Evolutionary conservation across 75 land plant species (phyloP), one percentile per base, ranked within the genome.

Genomic region (Larix kaempferi): DNA sequence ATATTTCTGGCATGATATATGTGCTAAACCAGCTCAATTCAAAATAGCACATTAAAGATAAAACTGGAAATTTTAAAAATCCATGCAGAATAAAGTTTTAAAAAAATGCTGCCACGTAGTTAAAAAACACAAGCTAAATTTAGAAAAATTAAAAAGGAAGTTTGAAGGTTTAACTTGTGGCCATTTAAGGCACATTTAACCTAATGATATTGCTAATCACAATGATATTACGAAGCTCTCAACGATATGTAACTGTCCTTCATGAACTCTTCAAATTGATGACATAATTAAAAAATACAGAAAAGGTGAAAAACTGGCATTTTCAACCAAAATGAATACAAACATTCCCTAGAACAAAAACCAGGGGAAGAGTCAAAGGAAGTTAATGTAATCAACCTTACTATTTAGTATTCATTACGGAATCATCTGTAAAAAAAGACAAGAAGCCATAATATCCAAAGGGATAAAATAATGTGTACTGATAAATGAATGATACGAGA

Each of bases 31-130:
- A 49, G 54, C 54, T 67, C 6, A 37, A 66, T 66, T 66, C 37
- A 37, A 49, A 66, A 67, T 6, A 39, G 72, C 72, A 67, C n/a
- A 35, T 37, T 39, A 21, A 37, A 67, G 49, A 67, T 67, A 67
- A 16, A 39, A 35, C 44, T 67, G 37, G n/a, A 39, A 67, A 16
- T 21, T 67, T 67, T 44, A 39, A 37, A 66, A 21, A 66, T 25
- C 22, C 41, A 26, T 64, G 21, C 17, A 35, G 23, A 67, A 0
- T 19, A 3, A 39, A 37, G 16, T 33, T 16, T 5, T 2, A 10
- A 10, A 49, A 21, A 35, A 5, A 15, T 41, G 19, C 39, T 37
- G 71, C 1, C 21, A 66, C 6, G 6, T 16, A 66, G 33, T 66
- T 17, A 33, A 67, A 21, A 67, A 39, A 67, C 54, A 49, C 10